Percentiles rank a stretch among this genome's conserved stretches.
These are phyloP conservation scores for Talaromyces rugulosus DNA, from an alignment of 2,329 filamentous ascomycete genomes.

Conservation along the genomic window DNA sequence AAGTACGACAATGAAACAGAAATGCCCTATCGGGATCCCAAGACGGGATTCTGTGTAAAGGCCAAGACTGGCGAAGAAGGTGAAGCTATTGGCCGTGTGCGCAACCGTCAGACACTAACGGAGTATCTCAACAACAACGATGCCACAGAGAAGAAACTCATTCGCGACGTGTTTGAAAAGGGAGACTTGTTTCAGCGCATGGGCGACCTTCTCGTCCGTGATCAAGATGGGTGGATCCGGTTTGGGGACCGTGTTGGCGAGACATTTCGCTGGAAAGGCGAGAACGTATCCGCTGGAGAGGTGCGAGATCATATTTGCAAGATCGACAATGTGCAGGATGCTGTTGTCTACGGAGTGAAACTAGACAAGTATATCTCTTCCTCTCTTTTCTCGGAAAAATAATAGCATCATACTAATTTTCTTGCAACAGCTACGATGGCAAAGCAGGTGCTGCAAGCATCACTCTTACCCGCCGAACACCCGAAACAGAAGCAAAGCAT, in stretches of 20 bases:
- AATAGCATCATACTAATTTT: neutral
- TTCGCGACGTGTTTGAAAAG: slow-evolving; percentile 42
- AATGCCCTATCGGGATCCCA: slow-evolving; percentile 39
- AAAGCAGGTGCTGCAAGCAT: slow-evolving; percentile 47
- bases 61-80: slow-evolving; percentile 38
- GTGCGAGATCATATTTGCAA: slow-evolving; percentile 42
- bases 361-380: slow-evolving; percentile 29
- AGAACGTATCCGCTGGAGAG: slow-evolving; percentile 46
- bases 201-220: slow-evolving; percentile 42
- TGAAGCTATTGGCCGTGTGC: slow-evolving; percentile 43
- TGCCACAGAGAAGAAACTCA: slow-evolving; percentile 43
- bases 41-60: slow-evolving; percentile 41
- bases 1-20: slow-evolving; percentile 40
- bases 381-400: neutral
- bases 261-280: slow-evolving; percentile 66
- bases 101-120: slow-evolving; percentile 33
- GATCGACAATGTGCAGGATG: slow-evolving; percentile 39
- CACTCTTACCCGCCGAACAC: slow-evolving; percentile 33
- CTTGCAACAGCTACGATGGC: slow-evolving; percentile 41
- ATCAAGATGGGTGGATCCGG: slow-evolving; percentile 39
- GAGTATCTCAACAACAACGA: slow-evolving; percentile 40
- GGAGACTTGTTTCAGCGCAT: slow-evolving; percentile 45
- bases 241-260: slow-evolving; percentile 44
- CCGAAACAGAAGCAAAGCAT: slow-evolving; percentile 28
- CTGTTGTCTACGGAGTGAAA: slow-evolving; percentile 43